Percentiles rank a stretch among this genome's conserved stretches.
phyloP scores from a whole-genome alignment of 768 basidiomycete genomes.

The Russula sp. region DNA sequence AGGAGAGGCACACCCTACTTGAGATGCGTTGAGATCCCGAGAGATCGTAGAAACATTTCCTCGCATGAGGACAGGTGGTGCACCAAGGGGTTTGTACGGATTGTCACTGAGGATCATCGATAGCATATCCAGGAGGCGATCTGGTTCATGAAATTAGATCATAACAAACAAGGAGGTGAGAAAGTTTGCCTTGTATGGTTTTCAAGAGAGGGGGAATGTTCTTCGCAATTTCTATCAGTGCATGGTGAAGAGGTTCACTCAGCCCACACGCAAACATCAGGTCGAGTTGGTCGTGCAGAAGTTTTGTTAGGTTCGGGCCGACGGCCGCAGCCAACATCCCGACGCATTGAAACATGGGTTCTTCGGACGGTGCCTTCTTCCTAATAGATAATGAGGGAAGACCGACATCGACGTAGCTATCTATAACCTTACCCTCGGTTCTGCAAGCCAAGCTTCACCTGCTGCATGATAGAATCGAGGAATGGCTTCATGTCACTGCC shows the following conservation, averaged over 20 bases:
- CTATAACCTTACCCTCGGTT: constrained; percentile 62
- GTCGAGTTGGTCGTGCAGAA: constrained; percentile 93
- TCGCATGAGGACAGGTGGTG: constrained; percentile 56
- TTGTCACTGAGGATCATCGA: constrained; percentile 78
- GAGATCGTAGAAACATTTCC: constrained; percentile 42
- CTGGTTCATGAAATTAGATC: constrained; percentile 33
- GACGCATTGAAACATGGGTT: constrained; percentile 95
- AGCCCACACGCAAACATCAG: constrained; percentile 93
- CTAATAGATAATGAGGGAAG: constrained; percentile 37
- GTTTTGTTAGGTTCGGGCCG: constrained; percentile 90
- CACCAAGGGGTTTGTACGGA: constrained; percentile 81
- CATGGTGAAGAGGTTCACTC: constrained; percentile 80
- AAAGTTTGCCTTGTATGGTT: constrained; percentile 79
- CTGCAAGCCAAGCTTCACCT: constrained; percentile 85
- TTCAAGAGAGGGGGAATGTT: constrained; percentile 86
- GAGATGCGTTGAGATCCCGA: constrained; percentile 45
- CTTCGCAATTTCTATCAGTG: constrained; percentile 75
- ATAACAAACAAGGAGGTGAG: neutral
- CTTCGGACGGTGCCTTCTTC: constrained; percentile 90
- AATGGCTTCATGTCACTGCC: constrained; percentile 95
- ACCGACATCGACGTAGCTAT: neutral
- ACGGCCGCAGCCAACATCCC: constrained; percentile 94
- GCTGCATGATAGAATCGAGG: constrained; percentile 81
- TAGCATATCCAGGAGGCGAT: constrained; percentile 81
- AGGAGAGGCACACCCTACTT: constrained; percentile 30